Evolutionary conservation across 192 early-diverging fungal species (phyloP).

Genomic region (Borealophlyctis nickersoniae): DNA sequence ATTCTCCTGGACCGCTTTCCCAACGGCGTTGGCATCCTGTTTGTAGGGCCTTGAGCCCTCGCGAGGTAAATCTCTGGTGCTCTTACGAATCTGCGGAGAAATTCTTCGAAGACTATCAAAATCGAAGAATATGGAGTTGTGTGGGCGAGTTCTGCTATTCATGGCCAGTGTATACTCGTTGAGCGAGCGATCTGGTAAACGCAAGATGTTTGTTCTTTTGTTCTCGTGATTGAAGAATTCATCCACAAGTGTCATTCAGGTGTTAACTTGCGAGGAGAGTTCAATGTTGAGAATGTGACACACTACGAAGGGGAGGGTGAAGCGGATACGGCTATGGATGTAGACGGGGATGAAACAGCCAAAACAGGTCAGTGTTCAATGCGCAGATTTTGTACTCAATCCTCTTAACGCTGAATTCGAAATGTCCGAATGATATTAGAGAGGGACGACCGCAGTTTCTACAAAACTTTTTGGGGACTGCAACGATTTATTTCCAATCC

Average conservation of each 20-base stretch:
- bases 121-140: slow-evolving; percentile 71
- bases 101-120: slow-evolving; percentile 86
- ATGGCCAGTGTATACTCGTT: slow-evolving; percentile 82
- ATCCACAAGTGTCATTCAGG: slow-evolving; percentile 31
- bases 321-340: slow-evolving; percentile 47
- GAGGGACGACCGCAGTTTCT: slow-evolving; percentile 42
- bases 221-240: not conserved
- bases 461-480: slow-evolving; percentile 75
- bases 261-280: slow-evolving; percentile 87
- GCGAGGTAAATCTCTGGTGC: slow-evolving; percentile 77
- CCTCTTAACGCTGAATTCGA: too few species aligned
- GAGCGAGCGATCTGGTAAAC: slow-evolving; percentile 73
- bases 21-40: not conserved
- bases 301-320: slow-evolving; percentile 31
- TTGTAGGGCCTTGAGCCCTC: slow-evolving; percentile 65
- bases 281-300: slow-evolving; percentile 69
- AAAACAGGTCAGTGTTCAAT: too few species aligned
- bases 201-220: not conserved
- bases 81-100: slow-evolving; percentile 85
- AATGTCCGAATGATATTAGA: too few species aligned
- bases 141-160: slow-evolving; percentile 86
- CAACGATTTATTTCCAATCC: slow-evolving; percentile 78
- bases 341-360: slow-evolving; percentile 32
- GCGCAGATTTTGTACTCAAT: too few species aligned
- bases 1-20: not conserved